These are phyloP conservation scores for Skeletonema grethae DNA, from an alignment of 108 stramenopile genomes.

Conservation along the genomic window DNA sequence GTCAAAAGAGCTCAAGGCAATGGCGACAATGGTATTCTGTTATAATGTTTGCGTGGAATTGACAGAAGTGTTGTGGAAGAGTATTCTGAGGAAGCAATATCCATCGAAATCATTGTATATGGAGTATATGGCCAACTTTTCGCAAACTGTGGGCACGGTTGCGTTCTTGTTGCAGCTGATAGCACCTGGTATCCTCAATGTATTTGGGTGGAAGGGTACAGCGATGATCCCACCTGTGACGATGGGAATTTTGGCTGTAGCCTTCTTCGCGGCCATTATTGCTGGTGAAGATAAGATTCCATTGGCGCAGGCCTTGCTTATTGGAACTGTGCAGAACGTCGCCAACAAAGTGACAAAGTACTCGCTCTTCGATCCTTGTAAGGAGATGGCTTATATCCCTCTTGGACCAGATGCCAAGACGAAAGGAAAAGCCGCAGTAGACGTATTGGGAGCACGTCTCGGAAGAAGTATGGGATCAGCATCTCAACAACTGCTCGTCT, in stretches of 20 bases:
- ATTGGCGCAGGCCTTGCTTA: conserved; percentile 41
- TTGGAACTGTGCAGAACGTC: conserved; percentile 52
- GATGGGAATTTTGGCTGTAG: conserved; percentile 45
- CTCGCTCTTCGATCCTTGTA: conserved; percentile 52
- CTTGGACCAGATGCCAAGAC: conserved; percentile 50
- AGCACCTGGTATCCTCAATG: conserved; percentile 48
- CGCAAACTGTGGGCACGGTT: conserved; percentile 48
- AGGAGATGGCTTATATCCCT: conserved; percentile 56
- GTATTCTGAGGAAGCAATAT: conserved; percentile 37
- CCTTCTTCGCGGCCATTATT: conserved; percentile 37
- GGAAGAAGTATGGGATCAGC: conserved; percentile 49
- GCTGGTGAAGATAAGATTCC: conserved; percentile 41
- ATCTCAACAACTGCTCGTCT: conserved; percentile 45
- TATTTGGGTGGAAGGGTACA: conserved; percentile 50
- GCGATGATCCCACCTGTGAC: conserved; percentile 49
- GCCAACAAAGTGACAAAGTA: conserved; percentile 57
- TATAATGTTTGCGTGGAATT: conserved; percentile 57
- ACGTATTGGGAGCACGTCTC: conserved; percentile 50
- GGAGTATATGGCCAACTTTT: conserved; percentile 53
- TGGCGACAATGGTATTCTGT: conserved; percentile 55
- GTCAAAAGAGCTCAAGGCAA: conserved; percentile 48
- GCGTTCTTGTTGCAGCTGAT: conserved; percentile 48
- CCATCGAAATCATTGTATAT: conserved; percentile 46
- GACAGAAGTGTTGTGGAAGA: conserved; percentile 57
- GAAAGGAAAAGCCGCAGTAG: conserved; percentile 54